A percentile compares a stretch with the other conserved stretches of the same genome.
Evolutionary conservation across 257 asterid genomes (phyloP).

Genomic region (Capsicum baccatum): DNA sequence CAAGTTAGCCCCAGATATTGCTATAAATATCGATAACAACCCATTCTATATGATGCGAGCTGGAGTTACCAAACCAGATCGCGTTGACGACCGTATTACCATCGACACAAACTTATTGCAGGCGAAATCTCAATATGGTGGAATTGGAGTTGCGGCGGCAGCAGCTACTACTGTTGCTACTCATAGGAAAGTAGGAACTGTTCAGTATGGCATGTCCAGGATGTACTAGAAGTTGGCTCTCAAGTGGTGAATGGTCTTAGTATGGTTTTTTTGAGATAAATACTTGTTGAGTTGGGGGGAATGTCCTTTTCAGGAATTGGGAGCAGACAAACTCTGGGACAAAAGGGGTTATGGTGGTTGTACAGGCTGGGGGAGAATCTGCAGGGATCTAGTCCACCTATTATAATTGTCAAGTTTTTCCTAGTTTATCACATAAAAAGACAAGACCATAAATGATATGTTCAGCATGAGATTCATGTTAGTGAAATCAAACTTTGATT

Average conservation of each 20-base stretch:
- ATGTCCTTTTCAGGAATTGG: background rate
- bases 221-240: slow-evolving; percentile 39
- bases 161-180: slow-evolving; percentile 39
- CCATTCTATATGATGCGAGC: slow-evolving; percentile 55
- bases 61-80: slow-evolving; percentile 51
- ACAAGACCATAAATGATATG: background rate
- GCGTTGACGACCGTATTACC: slow-evolving; percentile 53
- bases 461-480: background rate
- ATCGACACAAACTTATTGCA: slow-evolving; percentile 71
- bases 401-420: background rate
- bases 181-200: slow-evolving; percentile 47
- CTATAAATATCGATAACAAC: slow-evolving; percentile 65
- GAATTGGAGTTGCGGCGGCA: slow-evolving; percentile 53
- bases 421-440: background rate
- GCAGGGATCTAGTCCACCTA: background rate
- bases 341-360: slow-evolving; percentile 26
- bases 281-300: background rate
- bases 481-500: background rate
- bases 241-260: background rate
- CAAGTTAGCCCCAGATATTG: slow-evolving; percentile 66
- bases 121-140: slow-evolving; percentile 63
- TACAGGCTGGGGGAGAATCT: slow-evolving; percentile 23
- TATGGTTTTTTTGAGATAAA: background rate
- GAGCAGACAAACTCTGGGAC: slow-evolving; percentile 2
- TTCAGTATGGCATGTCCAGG: slow-evolving; percentile 47